Conservation (phyloP, 345 rosid genomes). For the Jatropha curcas region DNA sequence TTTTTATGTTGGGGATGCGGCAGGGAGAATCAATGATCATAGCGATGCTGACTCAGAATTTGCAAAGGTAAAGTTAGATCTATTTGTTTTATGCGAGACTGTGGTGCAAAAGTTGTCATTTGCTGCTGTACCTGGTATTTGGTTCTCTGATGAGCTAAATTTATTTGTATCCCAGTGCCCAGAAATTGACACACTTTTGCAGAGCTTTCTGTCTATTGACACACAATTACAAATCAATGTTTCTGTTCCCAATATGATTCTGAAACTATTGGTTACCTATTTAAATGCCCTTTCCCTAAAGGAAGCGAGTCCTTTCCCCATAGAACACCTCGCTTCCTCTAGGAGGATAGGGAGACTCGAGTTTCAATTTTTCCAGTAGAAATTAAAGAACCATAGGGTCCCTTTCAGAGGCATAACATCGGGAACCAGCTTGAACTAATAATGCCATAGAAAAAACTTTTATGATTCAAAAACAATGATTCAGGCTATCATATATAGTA, state of each 20-base stretch:
- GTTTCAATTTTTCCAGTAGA: neutral
- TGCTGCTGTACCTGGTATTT: neutral
- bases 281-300: no score
- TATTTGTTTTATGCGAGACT: neutral
- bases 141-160: neutral
- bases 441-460: neutral
- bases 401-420: neutral
- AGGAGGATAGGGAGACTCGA: neutral
- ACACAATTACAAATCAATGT: no score
- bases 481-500: no score
- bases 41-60: slow-evolving; percentile 87
- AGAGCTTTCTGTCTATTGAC: neutral
- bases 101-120: neutral
- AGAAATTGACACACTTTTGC: neutral
- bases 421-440: neutral
- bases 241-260: neutral
- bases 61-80: slow-evolving; percentile 58
- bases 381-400: neutral
- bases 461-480: no score
- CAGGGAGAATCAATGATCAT: slow-evolving; percentile 79
- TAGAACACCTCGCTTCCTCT: neutral
- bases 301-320: neutral
- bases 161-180: neutral
- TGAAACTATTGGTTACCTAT: neutral
- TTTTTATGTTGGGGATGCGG: slow-evolving; percentile 96